phyloP scores from a whole-genome alignment of 345 rosid species.

The Acer negundo region DNA sequence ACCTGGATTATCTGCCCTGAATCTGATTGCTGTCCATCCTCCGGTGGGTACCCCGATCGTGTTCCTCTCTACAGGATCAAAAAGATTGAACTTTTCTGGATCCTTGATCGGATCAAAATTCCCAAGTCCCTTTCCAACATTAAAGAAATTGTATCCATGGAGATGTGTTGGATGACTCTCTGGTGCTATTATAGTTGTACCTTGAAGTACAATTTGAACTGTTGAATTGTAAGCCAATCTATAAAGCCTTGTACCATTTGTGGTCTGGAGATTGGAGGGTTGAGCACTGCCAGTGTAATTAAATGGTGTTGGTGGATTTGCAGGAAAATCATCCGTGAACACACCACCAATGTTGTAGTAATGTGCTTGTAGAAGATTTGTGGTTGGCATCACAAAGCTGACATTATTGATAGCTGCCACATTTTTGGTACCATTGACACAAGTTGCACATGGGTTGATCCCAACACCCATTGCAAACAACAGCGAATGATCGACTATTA shows the following conservation, averaged over 20 bases:
- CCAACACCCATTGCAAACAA: constrained; percentile 58
- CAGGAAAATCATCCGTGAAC: constrained; percentile 73
- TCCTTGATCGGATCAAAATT: constrained; percentile 60
- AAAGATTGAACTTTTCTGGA: constrained; percentile 62
- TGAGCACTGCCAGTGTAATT: constrained; percentile 56
- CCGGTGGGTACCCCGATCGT: constrained; percentile 69
- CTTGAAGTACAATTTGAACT: constrained; percentile 72
- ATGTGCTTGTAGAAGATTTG: constrained; percentile 66
- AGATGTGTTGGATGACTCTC: constrained; percentile 77
- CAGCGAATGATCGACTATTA: constrained; percentile 53
- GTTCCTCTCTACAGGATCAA: constrained; percentile 87
- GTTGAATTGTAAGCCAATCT: constrained; percentile 60
- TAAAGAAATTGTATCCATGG: constrained; percentile 70
- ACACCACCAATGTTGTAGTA: constrained; percentile 57
- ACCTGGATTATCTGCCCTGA: constrained; percentile 87
- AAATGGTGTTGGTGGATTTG: constrained; percentile 43
- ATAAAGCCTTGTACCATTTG: constrained; percentile 60
- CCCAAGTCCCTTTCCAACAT: constrained; percentile 66
- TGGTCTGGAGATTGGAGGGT: constrained; percentile 46
- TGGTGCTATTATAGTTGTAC: constrained; percentile 63
- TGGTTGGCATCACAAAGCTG: constrained; percentile 62
- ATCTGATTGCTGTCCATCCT: constrained; percentile 81
- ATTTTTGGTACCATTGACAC: constrained; percentile 47
- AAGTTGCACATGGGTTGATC: constrained; percentile 61
- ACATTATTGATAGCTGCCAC: constrained; percentile 60